Evolutionary conservation across 176 grass and related monocot species (phyloP).

Genomic region (Avena eriantha): DNA sequence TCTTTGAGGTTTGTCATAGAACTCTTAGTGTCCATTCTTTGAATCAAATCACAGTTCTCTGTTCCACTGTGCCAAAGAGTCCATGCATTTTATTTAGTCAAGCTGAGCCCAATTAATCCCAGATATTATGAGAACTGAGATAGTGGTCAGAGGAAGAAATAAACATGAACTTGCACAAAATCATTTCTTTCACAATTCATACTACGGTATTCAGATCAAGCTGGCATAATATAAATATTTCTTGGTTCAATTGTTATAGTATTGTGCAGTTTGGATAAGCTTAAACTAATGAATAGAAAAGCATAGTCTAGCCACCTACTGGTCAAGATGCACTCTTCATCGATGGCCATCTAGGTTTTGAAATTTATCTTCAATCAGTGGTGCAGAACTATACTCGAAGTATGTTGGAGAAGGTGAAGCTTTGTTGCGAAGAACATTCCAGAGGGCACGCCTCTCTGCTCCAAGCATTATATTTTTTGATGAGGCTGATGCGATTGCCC

Average conservation of each 20-base stretch:
- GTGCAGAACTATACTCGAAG: conserved; percentile 88
- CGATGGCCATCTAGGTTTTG: not conserved
- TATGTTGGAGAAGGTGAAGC: conserved; percentile 98
- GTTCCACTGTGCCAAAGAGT: not conserved
- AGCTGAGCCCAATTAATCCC: not conserved
- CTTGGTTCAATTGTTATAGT: not conserved
- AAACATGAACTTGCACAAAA: not conserved
- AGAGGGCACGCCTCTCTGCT: conserved; percentile 76
- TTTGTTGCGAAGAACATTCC: conserved; percentile 78
- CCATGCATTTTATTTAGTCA: not conserved
- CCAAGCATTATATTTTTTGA: conserved; percentile 96
- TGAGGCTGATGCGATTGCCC: conserved; percentile 80
- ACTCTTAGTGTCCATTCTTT: not conserved
- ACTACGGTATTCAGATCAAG: not conserved
- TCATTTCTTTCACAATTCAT: not conserved
- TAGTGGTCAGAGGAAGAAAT: not conserved
- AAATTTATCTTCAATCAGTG: conserved; percentile 51
- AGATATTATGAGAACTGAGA: not conserved
- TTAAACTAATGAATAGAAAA: conserved; percentile 29
- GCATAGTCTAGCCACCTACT: not conserved
- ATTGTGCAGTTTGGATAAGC: not conserved
- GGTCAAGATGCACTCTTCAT: conserved; percentile 18
- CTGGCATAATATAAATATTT: conserved; percentile 20
- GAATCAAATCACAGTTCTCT: not conserved
- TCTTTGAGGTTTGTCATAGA: conserved; percentile 66